Conservation (phyloP, 2,329 filamentous ascomycete genomes). For the Tolypocladium tropicale region DNA sequence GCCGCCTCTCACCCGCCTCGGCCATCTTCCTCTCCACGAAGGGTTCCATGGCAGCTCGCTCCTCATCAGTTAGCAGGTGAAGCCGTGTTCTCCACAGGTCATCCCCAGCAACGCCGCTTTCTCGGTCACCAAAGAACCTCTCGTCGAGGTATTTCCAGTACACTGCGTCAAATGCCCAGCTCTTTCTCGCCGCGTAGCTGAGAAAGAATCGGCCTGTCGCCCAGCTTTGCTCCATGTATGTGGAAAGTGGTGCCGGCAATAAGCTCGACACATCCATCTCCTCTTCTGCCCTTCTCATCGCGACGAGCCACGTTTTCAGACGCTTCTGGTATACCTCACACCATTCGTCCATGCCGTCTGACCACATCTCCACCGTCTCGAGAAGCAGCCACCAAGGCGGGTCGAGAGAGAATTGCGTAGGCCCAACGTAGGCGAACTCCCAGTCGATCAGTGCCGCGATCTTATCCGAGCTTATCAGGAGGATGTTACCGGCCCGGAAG, state of each 20-base stretch:
- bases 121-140: slow-evolving; percentile 15
- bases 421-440: neutral
- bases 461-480: slow-evolving; percentile 14
- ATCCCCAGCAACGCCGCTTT: slow-evolving; percentile 2
- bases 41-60: slow-evolving; percentile 11
- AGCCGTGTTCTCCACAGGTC: slow-evolving; percentile 17
- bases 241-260: slow-evolving; percentile 11
- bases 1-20: neutral
- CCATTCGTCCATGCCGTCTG: slow-evolving; percentile 17
- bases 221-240: slow-evolving; percentile 26
- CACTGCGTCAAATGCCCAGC: slow-evolving; percentile 24
- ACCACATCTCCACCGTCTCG: slow-evolving; percentile 17
- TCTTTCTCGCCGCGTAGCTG: slow-evolving; percentile 23
- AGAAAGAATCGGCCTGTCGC: slow-evolving; percentile 20
- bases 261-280: neutral
- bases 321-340: slow-evolving; percentile 17
- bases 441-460: slow-evolving; percentile 7
- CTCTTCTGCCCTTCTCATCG: slow-evolving; percentile 14
- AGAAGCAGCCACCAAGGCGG: slow-evolving; percentile 1
- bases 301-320: slow-evolving; percentile 21
- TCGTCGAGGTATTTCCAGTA: slow-evolving; percentile 25
- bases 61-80: slow-evolving; percentile 15
- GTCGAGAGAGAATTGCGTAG: neutral
- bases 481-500: slow-evolving; percentile 19
- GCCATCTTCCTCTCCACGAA: neutral